Evolutionary conservation across 2,329 filamentous ascomycete genomes (phyloP), one percentile per base, ranked within the genome.

Genomic region (Neopestalotiopsis rosae): DNA sequence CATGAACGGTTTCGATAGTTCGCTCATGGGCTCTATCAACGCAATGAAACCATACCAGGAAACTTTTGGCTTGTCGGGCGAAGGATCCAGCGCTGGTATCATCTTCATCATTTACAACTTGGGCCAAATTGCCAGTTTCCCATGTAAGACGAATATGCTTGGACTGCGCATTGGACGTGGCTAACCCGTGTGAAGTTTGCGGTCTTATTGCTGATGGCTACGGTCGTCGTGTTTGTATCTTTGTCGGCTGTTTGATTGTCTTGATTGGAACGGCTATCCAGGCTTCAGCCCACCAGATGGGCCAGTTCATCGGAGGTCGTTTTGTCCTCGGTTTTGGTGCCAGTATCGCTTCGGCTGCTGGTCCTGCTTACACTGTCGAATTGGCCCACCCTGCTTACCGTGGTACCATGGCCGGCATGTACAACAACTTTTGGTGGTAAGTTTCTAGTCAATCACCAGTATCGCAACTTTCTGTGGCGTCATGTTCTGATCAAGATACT

Each of bases 361-460:
- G 87, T 1, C 90, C 90, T 1, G 86, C 88, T n/a, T 91, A 90
- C 74, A 86, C 87, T 17, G 86, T 89, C 59, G 90, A 92, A 76
- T 83, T 90, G 68, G 84, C 88, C 1, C 90, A 91, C 73, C 90
- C 90, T 0, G 85, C 86, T 2, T 89, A 88, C 76, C 85, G 90
- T 70, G 89, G 88, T 56, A 82, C 89, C 28, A 81, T 90, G 72
- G 90, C 89, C 0, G 90, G 88, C 57, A 84, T 90, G 75, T 79
- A 81, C 72, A 83, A 83, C 71, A 82, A 81, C 65, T 81, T 82
- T 68, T 83, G 81, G 81, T 83, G 80, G 76, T 68, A 14, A 64
- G 38, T 28, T 28, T 28, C 24, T 49, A 61, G 82, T 65, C 28
- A 24, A 59, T 59, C 9, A 14, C 56, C 38, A 59, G 14, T 56